Percentiles rank a stretch among this genome's conserved stretches.
phyloP scores from a whole-genome alignment of 148 eudicot species.

The Spergularia marina region DNA sequence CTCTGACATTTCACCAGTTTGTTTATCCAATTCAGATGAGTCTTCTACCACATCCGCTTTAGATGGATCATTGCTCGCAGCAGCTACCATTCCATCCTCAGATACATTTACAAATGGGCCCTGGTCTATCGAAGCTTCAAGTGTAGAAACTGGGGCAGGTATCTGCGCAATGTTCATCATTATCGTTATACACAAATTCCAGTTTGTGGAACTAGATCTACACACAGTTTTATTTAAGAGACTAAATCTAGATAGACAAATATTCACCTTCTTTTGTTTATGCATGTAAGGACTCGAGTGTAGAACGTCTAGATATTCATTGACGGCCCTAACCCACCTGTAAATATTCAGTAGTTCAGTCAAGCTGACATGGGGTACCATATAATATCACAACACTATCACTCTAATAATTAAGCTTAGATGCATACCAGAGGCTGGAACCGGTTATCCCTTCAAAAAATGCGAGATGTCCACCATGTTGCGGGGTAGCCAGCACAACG shows the following conservation, averaged over 20 bases:
- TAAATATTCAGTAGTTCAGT: constrained; percentile 16
- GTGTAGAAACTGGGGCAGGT: constrained; percentile 28
- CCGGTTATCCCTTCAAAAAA: constrained; percentile 87
- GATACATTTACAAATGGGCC: constrained; percentile 68
- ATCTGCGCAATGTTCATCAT: constrained; percentile 18
- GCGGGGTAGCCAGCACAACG: constrained; percentile 69
- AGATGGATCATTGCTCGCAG: constrained; percentile 44
- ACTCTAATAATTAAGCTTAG: background rate
- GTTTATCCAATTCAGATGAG: constrained; percentile 28
- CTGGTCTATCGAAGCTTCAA: constrained; percentile 59
- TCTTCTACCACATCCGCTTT: constrained; percentile 31
- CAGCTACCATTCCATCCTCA: constrained; percentile 68
- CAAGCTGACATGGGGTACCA: background rate
- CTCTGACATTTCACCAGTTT: constrained; percentile 24
- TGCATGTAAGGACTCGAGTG: constrained; percentile 64
- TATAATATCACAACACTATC: background rate
- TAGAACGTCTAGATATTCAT: constrained; percentile 60
- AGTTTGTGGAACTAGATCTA: background rate
- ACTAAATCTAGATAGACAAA: constrained; percentile 7
- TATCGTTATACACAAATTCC: background rate
- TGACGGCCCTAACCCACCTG: constrained; percentile 94
- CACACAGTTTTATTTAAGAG: background rate
- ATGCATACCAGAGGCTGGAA: constrained; percentile 67
- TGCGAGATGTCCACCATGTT: constrained; percentile 93
- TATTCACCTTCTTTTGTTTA: constrained; percentile 52